A percentile compares a stretch with the other conserved stretches of the same genome.
Conservation (phyloP, 352 stramenopile genomes). For the Phytophthora europaea region DNA sequence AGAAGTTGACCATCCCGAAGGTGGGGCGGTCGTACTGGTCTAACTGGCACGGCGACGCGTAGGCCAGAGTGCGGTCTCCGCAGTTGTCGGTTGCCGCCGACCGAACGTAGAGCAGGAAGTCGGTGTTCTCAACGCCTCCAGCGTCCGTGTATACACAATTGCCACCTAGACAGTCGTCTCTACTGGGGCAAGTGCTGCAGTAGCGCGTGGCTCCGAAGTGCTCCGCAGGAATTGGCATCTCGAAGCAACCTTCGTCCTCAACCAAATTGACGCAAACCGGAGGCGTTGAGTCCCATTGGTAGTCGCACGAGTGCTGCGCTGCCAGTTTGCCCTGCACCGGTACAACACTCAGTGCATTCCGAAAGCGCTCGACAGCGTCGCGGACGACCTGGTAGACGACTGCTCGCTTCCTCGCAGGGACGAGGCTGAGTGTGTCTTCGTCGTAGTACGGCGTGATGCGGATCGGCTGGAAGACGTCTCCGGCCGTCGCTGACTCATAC, state of each 20-base stretch:
- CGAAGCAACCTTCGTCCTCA: slow-evolving; percentile 63
- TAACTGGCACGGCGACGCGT: slow-evolving; percentile 84
- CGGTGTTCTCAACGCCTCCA: slow-evolving; percentile 53
- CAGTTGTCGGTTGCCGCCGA: slow-evolving; percentile 64
- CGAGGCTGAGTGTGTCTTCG: slow-evolving; percentile 52
- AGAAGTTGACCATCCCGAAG: slow-evolving; percentile 90
- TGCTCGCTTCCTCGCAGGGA: too few relatives aligned
- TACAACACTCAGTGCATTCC: slow-evolving; percentile 62
- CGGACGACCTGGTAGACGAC: slow-evolving; percentile 72
- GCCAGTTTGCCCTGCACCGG: slow-evolving; percentile 72
- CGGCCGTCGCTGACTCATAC: too few relatives aligned
- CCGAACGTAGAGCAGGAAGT: slow-evolving; percentile 85
- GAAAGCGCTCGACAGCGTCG: slow-evolving; percentile 73
- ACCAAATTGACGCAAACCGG: slow-evolving; percentile 62
- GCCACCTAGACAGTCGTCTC: slow-evolving; percentile 47
- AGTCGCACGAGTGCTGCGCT: slow-evolving; percentile 72
- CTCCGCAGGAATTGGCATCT: slow-evolving; percentile 72
- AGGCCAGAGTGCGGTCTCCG: slow-evolving; percentile 63
- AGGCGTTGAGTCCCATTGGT: too few relatives aligned
- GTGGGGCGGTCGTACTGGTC: slow-evolving; percentile 88
- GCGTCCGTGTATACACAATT: slow-evolving; percentile 47
- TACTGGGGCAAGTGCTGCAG: slow-evolving; percentile 58
- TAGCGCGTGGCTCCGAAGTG: slow-evolving; percentile 66
- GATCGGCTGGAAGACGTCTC: too few relatives aligned
- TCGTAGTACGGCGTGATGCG: slow-evolving; percentile 84